Conservation (phyloP, 345 rosid species). For the Abelmoschus esculentus region DNA sequence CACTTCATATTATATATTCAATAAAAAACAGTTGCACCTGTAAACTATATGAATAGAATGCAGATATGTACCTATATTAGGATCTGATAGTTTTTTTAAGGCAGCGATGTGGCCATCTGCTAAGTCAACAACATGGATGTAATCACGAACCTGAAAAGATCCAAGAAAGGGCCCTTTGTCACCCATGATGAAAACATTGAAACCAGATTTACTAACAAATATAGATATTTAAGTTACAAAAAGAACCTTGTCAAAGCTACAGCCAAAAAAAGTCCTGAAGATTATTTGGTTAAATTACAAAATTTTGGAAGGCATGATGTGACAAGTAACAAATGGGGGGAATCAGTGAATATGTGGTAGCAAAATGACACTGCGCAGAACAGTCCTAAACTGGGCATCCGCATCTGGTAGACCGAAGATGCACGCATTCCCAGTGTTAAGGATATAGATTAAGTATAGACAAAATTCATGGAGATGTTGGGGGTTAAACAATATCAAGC, state of each 20-base stretch:
- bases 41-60: background rate
- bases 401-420: background rate
- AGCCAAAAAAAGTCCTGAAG: background rate
- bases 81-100: constrained; percentile 52
- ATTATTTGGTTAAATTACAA: background rate
- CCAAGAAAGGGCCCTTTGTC: background rate
- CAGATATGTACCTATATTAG: constrained; percentile 44
- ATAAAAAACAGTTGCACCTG: background rate
- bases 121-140: constrained; percentile 86
- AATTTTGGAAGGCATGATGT: background rate
- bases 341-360: background rate
- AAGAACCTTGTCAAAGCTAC: background rate
- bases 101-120: constrained; percentile 98
- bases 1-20: background rate
- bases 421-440: background rate
- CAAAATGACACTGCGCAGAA: no score
- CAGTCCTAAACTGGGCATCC: no score
- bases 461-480: background rate
- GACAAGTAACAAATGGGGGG: background rate
- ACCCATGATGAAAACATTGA: constrained; percentile 2
- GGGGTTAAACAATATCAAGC: background rate
- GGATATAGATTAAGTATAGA: background rate
- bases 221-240: background rate
- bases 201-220: background rate
- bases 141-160: constrained; percentile 76